Percentiles rank a stretch among this genome's conserved stretches.
Conservation (phyloP, 2,329 filamentous ascomycete species). For the Acrocalymma vagum region DNA sequence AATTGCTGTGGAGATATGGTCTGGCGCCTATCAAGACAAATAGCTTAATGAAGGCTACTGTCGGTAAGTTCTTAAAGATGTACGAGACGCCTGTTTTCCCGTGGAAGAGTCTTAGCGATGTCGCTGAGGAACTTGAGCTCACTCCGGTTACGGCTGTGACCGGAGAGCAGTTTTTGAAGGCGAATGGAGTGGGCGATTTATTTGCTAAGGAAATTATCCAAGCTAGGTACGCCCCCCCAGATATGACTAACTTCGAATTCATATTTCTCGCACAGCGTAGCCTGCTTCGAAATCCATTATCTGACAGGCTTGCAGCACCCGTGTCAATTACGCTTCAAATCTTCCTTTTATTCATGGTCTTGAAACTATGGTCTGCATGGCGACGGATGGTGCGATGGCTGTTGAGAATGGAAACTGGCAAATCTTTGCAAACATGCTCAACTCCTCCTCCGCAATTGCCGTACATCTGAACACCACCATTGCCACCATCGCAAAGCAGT, state of each 20-base stretch:
- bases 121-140: slow-evolving; percentile 73
- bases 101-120: slow-evolving; percentile 77
- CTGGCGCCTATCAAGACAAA: slow-evolving; percentile 77
- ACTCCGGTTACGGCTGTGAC: slow-evolving; percentile 72
- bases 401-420: slow-evolving; percentile 90
- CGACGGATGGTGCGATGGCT: slow-evolving; percentile 81
- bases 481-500: slow-evolving; percentile 59
- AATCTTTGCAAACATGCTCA: slow-evolving; percentile 87
- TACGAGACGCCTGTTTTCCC: slow-evolving; percentile 87
- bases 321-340: slow-evolving; percentile 96
- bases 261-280: slow-evolving; percentile 1
- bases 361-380: slow-evolving; percentile 91
- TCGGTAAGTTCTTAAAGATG: slow-evolving; percentile 78
- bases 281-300: no score
- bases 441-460: slow-evolving; percentile 64
- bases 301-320: no score
- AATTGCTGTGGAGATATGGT: slow-evolving; percentile 87
- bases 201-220: slow-evolving; percentile 88
- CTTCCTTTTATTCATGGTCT: slow-evolving; percentile 85
- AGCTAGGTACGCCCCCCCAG: slow-evolving; percentile 57
- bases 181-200: slow-evolving; percentile 70
- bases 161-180: slow-evolving; percentile 74
- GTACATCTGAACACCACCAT: slow-evolving; percentile 75
- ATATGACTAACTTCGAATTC: slow-evolving; percentile 5
- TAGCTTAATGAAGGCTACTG: slow-evolving; percentile 73